phyloP scores from a whole-genome alignment of 768 basidiomycete species.

The Termitomyces bulborhizus region DNA sequence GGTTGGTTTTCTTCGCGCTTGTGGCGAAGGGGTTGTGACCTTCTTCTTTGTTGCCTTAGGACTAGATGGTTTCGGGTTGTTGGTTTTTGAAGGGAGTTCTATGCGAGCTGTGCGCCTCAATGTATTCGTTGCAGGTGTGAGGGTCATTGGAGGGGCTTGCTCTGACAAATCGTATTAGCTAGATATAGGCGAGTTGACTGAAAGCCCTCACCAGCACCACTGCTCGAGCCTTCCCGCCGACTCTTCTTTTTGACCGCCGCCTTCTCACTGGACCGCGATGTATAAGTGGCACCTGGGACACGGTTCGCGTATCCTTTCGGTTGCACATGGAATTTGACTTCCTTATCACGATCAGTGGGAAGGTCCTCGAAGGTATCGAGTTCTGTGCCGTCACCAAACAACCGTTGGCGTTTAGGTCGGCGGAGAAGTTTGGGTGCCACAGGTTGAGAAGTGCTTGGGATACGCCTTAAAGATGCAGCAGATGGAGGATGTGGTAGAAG shows the following conservation, averaged over 20 bases:
- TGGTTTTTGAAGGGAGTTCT: conserved; percentile 41
- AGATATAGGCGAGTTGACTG: neutral
- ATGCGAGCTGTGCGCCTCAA: conserved; percentile 53
- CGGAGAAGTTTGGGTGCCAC: conserved; percentile 61
- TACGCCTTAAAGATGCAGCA: conserved; percentile 36
- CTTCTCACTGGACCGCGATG: conserved; percentile 34
- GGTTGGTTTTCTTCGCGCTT: conserved; percentile 71
- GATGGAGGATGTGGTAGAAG: conserved; percentile 49
- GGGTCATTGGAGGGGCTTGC: conserved; percentile 20
- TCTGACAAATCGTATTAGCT: conserved; percentile 1
- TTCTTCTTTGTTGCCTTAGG: conserved; percentile 40
- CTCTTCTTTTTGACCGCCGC: conserved; percentile 43
- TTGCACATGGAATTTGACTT: conserved; percentile 67
- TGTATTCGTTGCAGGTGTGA: conserved; percentile 41
- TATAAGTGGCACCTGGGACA: conserved; percentile 47
- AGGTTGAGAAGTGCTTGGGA: conserved; percentile 32
- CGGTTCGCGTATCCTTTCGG: conserved; percentile 66
- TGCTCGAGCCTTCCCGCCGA: conserved; percentile 37
- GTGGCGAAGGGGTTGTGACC: conserved; percentile 34
- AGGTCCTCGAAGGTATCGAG: conserved; percentile 86
- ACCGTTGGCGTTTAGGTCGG: conserved; percentile 68
- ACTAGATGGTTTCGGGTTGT: conserved; percentile 23
- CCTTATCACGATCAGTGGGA: conserved; percentile 78
- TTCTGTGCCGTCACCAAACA: conserved; percentile 86
- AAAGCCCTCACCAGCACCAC: conserved; percentile 31